A percentile compares a stretch with the other conserved stretches of the same genome.
Evolutionary conservation across 2,329 filamentous ascomycete genomes (phyloP).

Genomic region (Fulvia fulva): DNA sequence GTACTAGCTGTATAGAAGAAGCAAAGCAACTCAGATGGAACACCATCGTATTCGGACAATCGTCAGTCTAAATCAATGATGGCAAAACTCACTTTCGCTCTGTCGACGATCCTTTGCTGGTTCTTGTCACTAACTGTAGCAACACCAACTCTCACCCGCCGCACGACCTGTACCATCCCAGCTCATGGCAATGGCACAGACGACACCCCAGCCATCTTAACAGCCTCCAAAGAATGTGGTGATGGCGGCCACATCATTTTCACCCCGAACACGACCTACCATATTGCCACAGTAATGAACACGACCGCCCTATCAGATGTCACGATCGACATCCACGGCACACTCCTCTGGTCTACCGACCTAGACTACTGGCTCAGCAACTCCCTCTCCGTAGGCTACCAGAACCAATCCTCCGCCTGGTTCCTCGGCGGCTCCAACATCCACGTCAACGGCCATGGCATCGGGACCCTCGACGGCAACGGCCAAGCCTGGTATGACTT

Average conservation of each 20-base stretch:
- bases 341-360: conserved; percentile 40
- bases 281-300: conserved; percentile 49
- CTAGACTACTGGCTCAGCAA: conserved; percentile 51
- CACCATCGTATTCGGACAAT: not conserved
- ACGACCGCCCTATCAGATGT: conserved; percentile 44
- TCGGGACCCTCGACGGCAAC: conserved; percentile 44
- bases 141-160: not conserved
- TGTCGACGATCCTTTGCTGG: not conserved
- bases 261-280: conserved; percentile 43
- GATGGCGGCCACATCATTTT: conserved; percentile 48
- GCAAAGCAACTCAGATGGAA: not conserved
- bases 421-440: conserved; percentile 45
- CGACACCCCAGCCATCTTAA: conserved; percentile 47
- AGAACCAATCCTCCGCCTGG: conserved; percentile 55
- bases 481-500: conserved; percentile 55
- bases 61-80: not conserved
- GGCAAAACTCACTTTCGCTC: not conserved
- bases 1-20: not conserved
- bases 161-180: not conserved
- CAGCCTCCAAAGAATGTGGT: conserved; percentile 49
- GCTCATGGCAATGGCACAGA: conserved; percentile 29
- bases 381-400: conserved; percentile 50
- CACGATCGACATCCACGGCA: conserved; percentile 47
- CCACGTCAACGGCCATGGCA: not conserved
- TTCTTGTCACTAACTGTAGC: not conserved